Evolutionary conservation across 2,329 filamentous ascomycete genomes (phyloP).

Genomic region (Pestalotiopsis sp.): DNA sequence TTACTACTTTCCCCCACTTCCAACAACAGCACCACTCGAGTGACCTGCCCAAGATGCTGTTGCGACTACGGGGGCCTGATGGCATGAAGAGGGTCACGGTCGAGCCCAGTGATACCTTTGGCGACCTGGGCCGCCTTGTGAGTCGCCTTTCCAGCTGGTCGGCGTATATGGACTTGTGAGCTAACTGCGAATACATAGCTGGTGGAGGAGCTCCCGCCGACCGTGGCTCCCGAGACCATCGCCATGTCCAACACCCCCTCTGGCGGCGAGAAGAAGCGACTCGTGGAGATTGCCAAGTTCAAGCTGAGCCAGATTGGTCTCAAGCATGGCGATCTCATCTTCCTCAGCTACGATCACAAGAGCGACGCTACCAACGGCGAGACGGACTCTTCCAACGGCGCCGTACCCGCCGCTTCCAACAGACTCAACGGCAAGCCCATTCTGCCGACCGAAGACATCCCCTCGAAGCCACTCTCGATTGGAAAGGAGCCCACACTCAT

Average conservation of each 20-base stretch:
- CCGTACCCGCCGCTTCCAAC: slow-evolving; percentile 52
- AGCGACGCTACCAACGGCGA: slow-evolving; percentile 43
- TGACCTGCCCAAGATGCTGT: slow-evolving; percentile 65
- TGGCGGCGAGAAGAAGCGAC: slow-evolving; percentile 58
- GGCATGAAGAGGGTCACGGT: slow-evolving; percentile 88
- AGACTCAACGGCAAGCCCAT: slow-evolving; percentile 80
- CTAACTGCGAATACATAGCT: slow-evolving; percentile 45
- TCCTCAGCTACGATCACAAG: slow-evolving; percentile 75
- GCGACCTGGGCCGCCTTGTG: slow-evolving; percentile 59
- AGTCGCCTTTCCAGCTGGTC: neutral
- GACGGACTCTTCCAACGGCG: slow-evolving; percentile 39
- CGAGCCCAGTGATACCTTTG: slow-evolving; percentile 74
- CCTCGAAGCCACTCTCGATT: slow-evolving; percentile 61
- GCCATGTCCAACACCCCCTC: slow-evolving; percentile 64
- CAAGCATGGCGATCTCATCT: slow-evolving; percentile 87
- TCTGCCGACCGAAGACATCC: slow-evolving; percentile 67
- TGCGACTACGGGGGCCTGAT: slow-evolving; percentile 88
- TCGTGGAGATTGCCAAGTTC: slow-evolving; percentile 61
- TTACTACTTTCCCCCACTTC: neutral
- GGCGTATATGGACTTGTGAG: neutral
- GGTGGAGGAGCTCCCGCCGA: slow-evolving; percentile 59
- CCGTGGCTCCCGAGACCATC: slow-evolving; percentile 63
- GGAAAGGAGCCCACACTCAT: slow-evolving; percentile 60
- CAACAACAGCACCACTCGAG: neutral
- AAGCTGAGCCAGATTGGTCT: slow-evolving; percentile 63